Percentiles rank a stretch among this genome's conserved stretches.
phyloP scores from a whole-genome alignment of 139 green algal genomes.

The Tetradesmus obliquus region DNA sequence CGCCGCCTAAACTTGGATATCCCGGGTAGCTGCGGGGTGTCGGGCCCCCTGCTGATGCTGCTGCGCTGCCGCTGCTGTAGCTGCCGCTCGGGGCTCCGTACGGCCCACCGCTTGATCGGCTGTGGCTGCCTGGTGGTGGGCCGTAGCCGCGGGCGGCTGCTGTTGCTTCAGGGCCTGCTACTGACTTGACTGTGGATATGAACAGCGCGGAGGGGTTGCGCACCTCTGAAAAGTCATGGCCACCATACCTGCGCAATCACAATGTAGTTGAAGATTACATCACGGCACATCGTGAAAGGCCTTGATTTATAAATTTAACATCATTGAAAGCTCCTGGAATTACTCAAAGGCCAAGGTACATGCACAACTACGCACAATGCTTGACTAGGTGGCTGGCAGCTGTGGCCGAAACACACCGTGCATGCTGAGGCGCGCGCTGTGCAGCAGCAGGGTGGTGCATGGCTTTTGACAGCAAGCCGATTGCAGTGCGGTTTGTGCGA shows the following conservation, averaged over 20 bases:
- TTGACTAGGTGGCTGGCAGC: too few species aligned
- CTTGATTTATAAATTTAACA: neutral
- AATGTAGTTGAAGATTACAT: neutral
- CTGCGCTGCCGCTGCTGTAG: neutral
- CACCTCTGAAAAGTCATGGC: conserved; percentile 48
- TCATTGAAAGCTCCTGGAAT: too few species aligned
- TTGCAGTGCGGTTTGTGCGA: too few species aligned
- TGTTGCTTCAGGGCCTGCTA: neutral
- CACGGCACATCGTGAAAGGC: neutral
- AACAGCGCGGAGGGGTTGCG: conserved; percentile 58
- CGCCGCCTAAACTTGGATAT: neutral
- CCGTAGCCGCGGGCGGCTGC: neutral
- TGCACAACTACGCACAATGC: too few species aligned
- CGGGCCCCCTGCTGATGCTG: neutral
- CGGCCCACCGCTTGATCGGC: neutral
- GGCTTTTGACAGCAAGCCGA: too few species aligned
- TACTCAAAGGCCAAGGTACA: too few species aligned
- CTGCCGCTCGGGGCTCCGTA: neutral
- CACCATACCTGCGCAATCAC: conserved; percentile 10
- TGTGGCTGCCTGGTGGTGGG: neutral
- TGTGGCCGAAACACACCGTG: too few species aligned
- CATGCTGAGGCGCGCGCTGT: too few species aligned
- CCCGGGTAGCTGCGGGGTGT: neutral
- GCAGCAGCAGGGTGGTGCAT: too few species aligned
- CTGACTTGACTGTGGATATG: conserved; percentile 52